Percentiles rank a stretch among this genome's conserved stretches.
Conservation (phyloP, 108 stramenopile genomes). For the Licmophora abbreviata region DNA sequence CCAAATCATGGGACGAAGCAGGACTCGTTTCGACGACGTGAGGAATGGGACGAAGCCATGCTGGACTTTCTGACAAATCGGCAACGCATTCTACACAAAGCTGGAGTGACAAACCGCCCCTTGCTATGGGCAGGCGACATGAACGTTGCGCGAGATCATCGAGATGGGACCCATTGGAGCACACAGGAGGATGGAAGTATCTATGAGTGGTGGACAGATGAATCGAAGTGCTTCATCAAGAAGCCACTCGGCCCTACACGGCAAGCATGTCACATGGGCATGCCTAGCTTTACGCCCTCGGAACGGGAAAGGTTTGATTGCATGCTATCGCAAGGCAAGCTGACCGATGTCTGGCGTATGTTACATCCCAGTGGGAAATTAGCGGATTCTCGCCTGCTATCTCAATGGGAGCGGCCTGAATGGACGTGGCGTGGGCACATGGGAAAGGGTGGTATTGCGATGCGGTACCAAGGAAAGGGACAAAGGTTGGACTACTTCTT, state of each 20-base stretch:
- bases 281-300: constrained; percentile 27
- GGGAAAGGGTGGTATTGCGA: background rate
- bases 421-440: constrained; percentile 33
- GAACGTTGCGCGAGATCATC: constrained; percentile 22
- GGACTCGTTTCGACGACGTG: constrained; percentile 13
- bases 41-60: constrained; percentile 25
- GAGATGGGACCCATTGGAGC: constrained; percentile 31
- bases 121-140: constrained; percentile 31
- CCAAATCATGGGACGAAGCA: constrained; percentile 37
- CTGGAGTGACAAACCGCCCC: constrained; percentile 7
- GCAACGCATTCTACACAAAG: constrained; percentile 7
- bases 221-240: constrained; percentile 15
- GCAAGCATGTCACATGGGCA: constrained; percentile 12
- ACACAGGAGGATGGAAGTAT: constrained; percentile 1
- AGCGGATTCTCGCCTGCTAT: background rate
- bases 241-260: constrained; percentile 1
- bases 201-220: constrained; percentile 32
- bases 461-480: constrained; percentile 27
- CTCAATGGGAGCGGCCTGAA: constrained; percentile 18
- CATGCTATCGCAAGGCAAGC: constrained; percentile 13
- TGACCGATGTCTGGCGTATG: constrained; percentile 31
- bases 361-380: constrained; percentile 20
- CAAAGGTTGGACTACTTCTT: constrained; percentile 36
- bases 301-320: constrained; percentile 24
- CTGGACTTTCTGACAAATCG: constrained; percentile 17